Base-by-base conservation (phyloP, 495 filamentous ascomycete genomes). In the Symbiotaphrina buchneri region DNA sequence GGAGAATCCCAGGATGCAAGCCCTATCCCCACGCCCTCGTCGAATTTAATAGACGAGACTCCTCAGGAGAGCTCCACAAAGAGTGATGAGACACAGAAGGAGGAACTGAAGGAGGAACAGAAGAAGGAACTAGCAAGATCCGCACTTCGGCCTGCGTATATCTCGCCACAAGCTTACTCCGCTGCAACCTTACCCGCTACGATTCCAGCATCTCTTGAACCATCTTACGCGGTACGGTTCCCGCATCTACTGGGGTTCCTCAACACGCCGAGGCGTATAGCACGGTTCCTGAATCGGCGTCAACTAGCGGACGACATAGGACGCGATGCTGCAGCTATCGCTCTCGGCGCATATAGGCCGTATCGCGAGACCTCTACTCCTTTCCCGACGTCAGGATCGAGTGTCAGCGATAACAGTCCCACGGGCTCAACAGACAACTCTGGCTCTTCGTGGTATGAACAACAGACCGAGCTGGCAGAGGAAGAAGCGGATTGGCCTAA, bases 401-500 rank as follows among this genome's bases (percentile, higher is more conserved):
- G 7, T 25, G 22, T 8, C 13, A 25, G 55, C 42, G 41, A 45
- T 10, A 47, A 52, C 10, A 38, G 40, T n/a, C 36, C 28, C 18
- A 11, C 18, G 10, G 30, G 22, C 33, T 21, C 34, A 24, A 7
- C 35, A 36, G 34, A 43, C 32, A 30, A 23, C 26, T n/a, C n/a
- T n/a, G n/a, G n/a, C n/a, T n/a, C n/a, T n/a, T n/a, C n/a, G n/a
- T n/a, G n/a, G n/a, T 61, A 61, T 46, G 75, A 94, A 52, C 77
- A 83, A 43, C 61, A 76, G 36, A 50, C 47, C n/a, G 55, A 66
- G n/a, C 60, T 94, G 11, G 52, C 57, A 18, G 51, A 68, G 33
- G 90, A 91, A 53, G 87, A 95, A 49, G 53, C 50, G 27, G 74
- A 92, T 41, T 95, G 90, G 87, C 64, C 72, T 41, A 94, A 93